Evolutionary conservation across 2,329 filamentous ascomycete genomes (phyloP).

Genomic region (Hortaea sp.): DNA sequence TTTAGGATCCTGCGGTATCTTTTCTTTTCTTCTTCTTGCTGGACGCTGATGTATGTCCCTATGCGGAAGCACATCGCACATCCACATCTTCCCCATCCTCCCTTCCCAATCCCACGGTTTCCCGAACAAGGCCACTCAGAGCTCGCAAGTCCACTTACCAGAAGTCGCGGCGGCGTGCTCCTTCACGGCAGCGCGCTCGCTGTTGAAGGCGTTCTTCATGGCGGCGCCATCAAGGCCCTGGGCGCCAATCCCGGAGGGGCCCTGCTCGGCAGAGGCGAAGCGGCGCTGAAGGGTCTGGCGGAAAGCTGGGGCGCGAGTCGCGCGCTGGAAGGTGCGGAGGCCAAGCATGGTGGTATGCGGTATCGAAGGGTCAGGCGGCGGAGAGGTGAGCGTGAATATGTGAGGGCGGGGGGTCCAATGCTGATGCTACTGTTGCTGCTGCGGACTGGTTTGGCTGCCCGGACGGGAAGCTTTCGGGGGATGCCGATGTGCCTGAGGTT

Average conservation of each 20-base stretch:
- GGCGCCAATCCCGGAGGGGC: constrained; percentile 4
- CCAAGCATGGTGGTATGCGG: constrained; percentile 14
- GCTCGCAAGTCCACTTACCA: constrained; percentile 47
- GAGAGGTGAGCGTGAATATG: not conserved
- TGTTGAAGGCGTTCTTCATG: constrained; percentile 83
- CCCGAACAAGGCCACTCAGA: no score
- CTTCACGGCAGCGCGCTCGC: constrained; percentile 82
- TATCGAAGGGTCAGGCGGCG: not conserved
- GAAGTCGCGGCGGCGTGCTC: constrained; percentile 77
- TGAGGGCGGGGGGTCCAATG: no score
- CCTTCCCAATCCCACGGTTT: not conserved
- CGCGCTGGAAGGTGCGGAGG: constrained; percentile 16
- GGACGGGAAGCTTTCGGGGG: no score
- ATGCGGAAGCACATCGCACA: no score
- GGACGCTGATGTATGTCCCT: not conserved
- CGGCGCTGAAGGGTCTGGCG: constrained; percentile 14
- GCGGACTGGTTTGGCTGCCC: no score
- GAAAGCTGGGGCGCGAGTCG: constrained; percentile 15
- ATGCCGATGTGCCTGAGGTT: no score
- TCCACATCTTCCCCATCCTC: not conserved
- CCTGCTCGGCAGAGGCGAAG: constrained; percentile 1
- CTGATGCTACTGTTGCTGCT: no score
- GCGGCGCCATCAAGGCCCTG: constrained; percentile 41
- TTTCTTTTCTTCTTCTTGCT: no score
- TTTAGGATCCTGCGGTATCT: no score